Base-by-base conservation (phyloP, 2,329 filamentous ascomycete genomes). In the Aureobasidium musti region DNA sequence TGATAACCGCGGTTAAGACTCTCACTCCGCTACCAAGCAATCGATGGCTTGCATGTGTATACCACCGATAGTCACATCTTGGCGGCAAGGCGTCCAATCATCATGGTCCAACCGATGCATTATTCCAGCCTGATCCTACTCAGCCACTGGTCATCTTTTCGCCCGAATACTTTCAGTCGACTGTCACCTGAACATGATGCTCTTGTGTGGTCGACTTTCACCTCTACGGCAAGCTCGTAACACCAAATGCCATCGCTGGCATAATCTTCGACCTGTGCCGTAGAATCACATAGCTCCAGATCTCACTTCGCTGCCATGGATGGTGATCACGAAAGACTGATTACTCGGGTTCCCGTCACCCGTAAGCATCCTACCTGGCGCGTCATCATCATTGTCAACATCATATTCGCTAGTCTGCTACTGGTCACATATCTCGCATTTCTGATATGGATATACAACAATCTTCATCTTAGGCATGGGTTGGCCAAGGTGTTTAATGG, bases 11-110 rank as follows among this genome's bases (percentile, higher is more conserved):
- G 7, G 49, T 17, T 11, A 5, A 10, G 8, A 14, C 13, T 26
- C 13, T 13, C 17, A 1, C 28, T 11, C 28, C 14, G 47, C 2
- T 53, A 3, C 19, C 19, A 21, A 3, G 19, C 5, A 37, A 3
- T 49, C 1, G 41, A 37, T 49, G 41, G 41, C 59, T 39, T 63
- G 59, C 45, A 63, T 49, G 17, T 28, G 13, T n/a, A 60, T 35
- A 50, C 33, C 14, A 49, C 33, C 30, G 17, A 41, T 49, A 50
- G 28, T 33, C 14, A 30, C 13, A 37, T n/a, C n/a, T 49, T 63
- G 59, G 59, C 59, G 59, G 57, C 21, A 50, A 39, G 45, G 59
- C 45, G 33, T 28, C 59, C 59, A 63, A 63, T 63, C 59, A 63
- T 7, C 23, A 50, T 21, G 30, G 10, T 39, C 43, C 33, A 28